Evolutionary conservation across 306 rosid genomes (phyloP).

Genomic region (Nissolia schottii): DNA sequence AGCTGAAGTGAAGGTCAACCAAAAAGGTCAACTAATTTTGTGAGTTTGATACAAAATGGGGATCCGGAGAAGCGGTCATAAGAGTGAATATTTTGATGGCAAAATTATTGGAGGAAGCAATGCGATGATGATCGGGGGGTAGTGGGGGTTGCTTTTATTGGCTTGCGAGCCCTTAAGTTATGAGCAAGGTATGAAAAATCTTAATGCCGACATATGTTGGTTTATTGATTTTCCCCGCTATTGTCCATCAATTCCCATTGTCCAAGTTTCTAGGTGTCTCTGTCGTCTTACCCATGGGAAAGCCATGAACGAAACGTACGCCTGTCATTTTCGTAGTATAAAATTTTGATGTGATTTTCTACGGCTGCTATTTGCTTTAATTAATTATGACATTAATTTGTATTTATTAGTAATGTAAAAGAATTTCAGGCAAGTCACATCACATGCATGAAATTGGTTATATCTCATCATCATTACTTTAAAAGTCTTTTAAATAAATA

Average conservation of each 20-base stretch:
- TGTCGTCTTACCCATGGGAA: conserved; percentile 1
- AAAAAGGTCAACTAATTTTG: background rate
- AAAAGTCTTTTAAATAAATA: no score
- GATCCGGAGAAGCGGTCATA: background rate
- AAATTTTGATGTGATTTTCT: background rate
- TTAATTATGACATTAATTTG: no score
- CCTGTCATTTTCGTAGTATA: conserved; percentile 9
- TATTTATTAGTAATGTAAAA: no score
- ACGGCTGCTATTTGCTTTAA: conserved; percentile 11
- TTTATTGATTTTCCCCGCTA: background rate
- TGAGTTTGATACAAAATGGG: background rate
- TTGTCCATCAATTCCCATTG: background rate
- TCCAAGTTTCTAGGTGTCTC: conserved; percentile 32
- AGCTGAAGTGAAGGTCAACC: background rate
- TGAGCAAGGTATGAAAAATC: conserved; percentile 34
- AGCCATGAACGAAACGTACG: conserved; percentile 1
- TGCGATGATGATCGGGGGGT: conserved; percentile 30
- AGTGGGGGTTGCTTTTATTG: conserved; percentile 32
- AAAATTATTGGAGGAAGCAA: conserved; percentile 21
- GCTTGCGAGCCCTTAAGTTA: conserved; percentile 37
- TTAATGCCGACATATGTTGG: no score
- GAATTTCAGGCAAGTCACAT: no score
- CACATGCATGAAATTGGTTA: no score
- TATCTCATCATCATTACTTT: no score
- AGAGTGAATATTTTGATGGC: background rate